phyloP scores from a whole-genome alignment of 2,329 filamentous ascomycete genomes.

The Passalora sequoiae region DNA sequence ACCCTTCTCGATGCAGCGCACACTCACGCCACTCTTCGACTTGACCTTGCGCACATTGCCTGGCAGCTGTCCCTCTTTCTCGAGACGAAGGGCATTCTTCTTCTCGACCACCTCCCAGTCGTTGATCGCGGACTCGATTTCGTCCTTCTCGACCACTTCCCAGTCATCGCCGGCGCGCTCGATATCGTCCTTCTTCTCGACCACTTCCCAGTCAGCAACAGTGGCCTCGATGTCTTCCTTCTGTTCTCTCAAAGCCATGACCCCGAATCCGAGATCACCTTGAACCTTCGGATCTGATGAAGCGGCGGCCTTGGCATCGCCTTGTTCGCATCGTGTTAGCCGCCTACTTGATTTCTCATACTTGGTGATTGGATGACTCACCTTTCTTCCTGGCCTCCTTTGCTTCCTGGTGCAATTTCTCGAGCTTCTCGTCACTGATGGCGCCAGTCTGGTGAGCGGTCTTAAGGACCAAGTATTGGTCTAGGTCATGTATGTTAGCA shows the following conservation, averaged over 20 bases:
- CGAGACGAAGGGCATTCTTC: not conserved
- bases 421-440: not conserved
- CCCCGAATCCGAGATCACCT: not conserved
- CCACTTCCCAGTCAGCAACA: not conserved
- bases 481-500: too few relatives aligned
- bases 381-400: not conserved
- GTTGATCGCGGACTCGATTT: not conserved
- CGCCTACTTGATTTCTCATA: not conserved
- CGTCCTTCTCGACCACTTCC: not conserved
- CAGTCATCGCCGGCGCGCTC: too few relatives aligned
- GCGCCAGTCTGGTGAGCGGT: not conserved
- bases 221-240: not conserved
- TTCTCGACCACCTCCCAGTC: constrained; percentile 1
- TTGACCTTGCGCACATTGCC: not conserved
- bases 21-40: not conserved
- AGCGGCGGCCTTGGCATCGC: not conserved
- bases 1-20: not conserved
- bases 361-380: not conserved
- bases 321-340: not conserved
- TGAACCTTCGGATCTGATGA: too few relatives aligned
- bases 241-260: not conserved
- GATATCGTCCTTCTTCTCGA: too few relatives aligned
- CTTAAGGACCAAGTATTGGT: not conserved
- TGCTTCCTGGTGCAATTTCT: not conserved
- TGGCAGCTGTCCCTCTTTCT: too few relatives aligned